phyloP scores from a whole-genome alignment of 2,329 filamentous ascomycete species.

The Arachnomyces sp. region DNA sequence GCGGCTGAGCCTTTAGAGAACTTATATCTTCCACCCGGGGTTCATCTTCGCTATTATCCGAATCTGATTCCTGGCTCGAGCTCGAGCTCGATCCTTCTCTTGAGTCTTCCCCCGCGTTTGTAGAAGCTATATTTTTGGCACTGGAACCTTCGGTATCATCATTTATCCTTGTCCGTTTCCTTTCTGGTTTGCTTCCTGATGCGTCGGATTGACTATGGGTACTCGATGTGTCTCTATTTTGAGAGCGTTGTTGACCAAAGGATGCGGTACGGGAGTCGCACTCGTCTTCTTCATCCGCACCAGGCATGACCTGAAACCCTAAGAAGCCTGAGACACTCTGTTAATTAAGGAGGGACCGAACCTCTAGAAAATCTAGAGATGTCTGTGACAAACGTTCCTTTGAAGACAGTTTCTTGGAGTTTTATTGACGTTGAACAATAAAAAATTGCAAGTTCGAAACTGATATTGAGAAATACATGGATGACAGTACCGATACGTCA shows the following conservation, averaged over 20 bases:
- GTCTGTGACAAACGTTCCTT: too few species aligned
- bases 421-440: too few species aligned
- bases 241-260: constrained; percentile 32
- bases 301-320: constrained; percentile 17
- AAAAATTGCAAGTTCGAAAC: too few species aligned
- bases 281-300: constrained; percentile 27
- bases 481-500: too few species aligned
- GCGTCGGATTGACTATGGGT: constrained; percentile 19
- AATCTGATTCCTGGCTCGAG: constrained; percentile 12
- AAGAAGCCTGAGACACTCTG: too few species aligned
- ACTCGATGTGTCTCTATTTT: constrained; percentile 15
- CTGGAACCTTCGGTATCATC: too few species aligned
- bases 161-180: constrained; percentile 22
- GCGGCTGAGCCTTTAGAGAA: constrained; percentile 12
- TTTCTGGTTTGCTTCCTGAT: constrained; percentile 17
- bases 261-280: constrained; percentile 41
- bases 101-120: too few species aligned
- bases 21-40: constrained; percentile 3
- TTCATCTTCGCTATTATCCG: constrained; percentile 12
- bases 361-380: too few species aligned
- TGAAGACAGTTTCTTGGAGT: too few species aligned
- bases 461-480: too few species aligned
- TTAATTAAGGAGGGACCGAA: too few species aligned
- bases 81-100: constrained; percentile 27
- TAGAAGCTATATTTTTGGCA: too few species aligned